Evolutionary conservation across 352 stramenopile species (phyloP).

Genomic region (Globisporangium camurandrum): DNA sequence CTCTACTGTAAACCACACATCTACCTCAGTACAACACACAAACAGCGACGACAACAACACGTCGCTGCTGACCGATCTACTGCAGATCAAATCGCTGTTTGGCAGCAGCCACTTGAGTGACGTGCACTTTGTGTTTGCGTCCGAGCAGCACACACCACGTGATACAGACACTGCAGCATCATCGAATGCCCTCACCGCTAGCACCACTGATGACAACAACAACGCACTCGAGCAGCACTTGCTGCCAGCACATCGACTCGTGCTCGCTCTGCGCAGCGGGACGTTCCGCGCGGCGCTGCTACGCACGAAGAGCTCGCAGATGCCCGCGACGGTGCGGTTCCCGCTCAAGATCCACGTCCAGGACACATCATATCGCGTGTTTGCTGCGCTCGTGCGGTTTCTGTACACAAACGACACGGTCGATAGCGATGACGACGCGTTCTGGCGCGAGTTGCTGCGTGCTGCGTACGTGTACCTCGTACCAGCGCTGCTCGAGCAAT

Average conservation of each 20-base stretch:
- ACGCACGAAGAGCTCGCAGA: constrained; percentile 58
- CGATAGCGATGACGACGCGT: constrained; percentile 19
- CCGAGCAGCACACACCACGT: constrained; percentile 14
- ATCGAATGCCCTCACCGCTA: not conserved
- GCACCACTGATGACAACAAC: not conserved
- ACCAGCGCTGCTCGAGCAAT: constrained; percentile 56
- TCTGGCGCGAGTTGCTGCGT: constrained; percentile 63
- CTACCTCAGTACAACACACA: not conserved
- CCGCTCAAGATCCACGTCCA: constrained; percentile 77
- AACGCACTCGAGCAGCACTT: constrained; percentile 27
- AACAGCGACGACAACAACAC: not conserved
- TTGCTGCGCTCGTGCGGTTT: constrained; percentile 59
- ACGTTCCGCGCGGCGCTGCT: constrained; percentile 61
- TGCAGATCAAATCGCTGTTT: constrained; percentile 49
- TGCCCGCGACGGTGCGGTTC: constrained; percentile 62
- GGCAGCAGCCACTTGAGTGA: constrained; percentile 72
- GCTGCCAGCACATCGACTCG: constrained; percentile 65
- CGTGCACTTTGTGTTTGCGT: constrained; percentile 69
- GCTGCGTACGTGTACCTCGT: constrained; percentile 69
- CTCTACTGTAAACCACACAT: not conserved
- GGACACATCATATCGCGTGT: constrained; percentile 69
- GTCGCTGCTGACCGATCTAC: constrained; percentile 36
- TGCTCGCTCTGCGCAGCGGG: constrained; percentile 67
- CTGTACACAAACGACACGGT: constrained; percentile 65
- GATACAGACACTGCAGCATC: not conserved